These are phyloP conservation scores for Colletotrichum theobromicola DNA, from an alignment of 2,329 filamentous ascomycete species.

Conservation along the genomic window DNA sequence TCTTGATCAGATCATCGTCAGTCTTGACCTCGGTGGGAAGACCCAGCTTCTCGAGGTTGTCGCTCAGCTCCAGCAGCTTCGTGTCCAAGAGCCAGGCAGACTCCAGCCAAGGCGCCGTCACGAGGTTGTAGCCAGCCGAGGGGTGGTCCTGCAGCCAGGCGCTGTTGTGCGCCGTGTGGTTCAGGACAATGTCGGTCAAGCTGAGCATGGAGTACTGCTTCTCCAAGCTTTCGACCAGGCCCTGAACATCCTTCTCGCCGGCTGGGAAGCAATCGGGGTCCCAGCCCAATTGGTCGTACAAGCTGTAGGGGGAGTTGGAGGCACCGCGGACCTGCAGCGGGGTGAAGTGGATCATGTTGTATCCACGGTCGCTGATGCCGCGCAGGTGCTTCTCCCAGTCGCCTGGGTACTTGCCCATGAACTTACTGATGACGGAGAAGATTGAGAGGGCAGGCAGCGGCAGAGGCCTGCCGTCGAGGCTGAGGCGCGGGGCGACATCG, in stretches of 20 bases:
- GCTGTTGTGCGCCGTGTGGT: conserved; percentile 96
- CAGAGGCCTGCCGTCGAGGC: conserved; percentile 74
- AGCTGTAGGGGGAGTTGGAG: conserved; percentile 97
- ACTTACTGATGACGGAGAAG: conserved; percentile 96
- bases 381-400: conserved; percentile 91
- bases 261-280: conserved; percentile 82
- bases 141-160: conserved; percentile 94
- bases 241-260: conserved; percentile 81
- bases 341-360: conserved; percentile 99
- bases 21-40: conserved; percentile 77
- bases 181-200: conserved; percentile 95
- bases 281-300: conserved; percentile 90
- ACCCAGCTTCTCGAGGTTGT: conserved; percentile 70
- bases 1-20: conserved; percentile 73
- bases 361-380: conserved; percentile 88
- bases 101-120: conserved; percentile 81
- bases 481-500: conserved; percentile 85
- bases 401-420: conserved; percentile 90
- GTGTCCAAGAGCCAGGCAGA: conserved; percentile 68
- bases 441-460: conserved; percentile 88
- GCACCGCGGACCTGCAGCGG: conserved; percentile 86
- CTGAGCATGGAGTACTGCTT: conserved; percentile 83
- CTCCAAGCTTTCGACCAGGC: conserved; percentile 82
- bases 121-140: conserved; percentile 92
- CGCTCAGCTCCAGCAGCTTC: conserved; percentile 76